A percentile compares a stretch with the other conserved stretches of the same genome.
These are phyloP conservation scores for Apophysomyces sp. DNA, from an alignment of 371 early-diverging fungal genomes.

Conservation along the genomic window DNA sequence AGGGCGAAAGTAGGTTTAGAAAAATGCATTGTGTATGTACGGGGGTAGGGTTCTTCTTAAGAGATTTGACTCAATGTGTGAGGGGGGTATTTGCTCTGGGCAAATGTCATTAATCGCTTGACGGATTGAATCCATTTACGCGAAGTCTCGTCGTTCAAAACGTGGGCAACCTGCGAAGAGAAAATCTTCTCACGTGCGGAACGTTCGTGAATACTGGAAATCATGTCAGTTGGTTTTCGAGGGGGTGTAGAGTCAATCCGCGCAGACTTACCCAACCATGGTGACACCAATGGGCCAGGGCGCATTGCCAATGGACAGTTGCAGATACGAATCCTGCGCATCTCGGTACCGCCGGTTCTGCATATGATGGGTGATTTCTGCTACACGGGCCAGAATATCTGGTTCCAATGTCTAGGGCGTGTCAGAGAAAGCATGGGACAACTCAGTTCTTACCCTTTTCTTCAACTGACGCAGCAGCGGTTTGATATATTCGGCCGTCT, in stretches of 20 bases:
- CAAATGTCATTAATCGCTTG: constrained; percentile 95
- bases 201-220: constrained; percentile 94
- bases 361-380: constrained; percentile 86
- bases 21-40: background rate
- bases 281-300: constrained; percentile 99
- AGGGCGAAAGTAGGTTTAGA: background rate
- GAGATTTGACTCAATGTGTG: constrained; percentile 64
- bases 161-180: constrained; percentile 94
- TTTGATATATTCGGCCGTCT: constrained; percentile 85
- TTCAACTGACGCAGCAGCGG: constrained; percentile 90
- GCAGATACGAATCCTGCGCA: constrained; percentile 93
- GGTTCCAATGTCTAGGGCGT: constrained; percentile 56
- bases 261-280: constrained; percentile 65
- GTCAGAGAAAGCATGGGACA: background rate
- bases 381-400: constrained; percentile 85
- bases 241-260: background rate
- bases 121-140: constrained; percentile 98
- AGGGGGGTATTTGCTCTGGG: constrained; percentile 90
- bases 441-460: constrained; percentile 47
- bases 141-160: constrained; percentile 95
- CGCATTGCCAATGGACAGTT: constrained; percentile 95
- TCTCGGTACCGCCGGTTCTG: constrained; percentile 87
- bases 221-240: no score
- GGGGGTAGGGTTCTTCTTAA: constrained; percentile 36
- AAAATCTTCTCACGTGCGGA: constrained; percentile 96